Percentiles rank a stretch among this genome's conserved stretches.
phyloP scores from a whole-genome alignment of 2,329 filamentous ascomycete species.

The Ophiocordyceps camponoti-saundersi region DNA sequence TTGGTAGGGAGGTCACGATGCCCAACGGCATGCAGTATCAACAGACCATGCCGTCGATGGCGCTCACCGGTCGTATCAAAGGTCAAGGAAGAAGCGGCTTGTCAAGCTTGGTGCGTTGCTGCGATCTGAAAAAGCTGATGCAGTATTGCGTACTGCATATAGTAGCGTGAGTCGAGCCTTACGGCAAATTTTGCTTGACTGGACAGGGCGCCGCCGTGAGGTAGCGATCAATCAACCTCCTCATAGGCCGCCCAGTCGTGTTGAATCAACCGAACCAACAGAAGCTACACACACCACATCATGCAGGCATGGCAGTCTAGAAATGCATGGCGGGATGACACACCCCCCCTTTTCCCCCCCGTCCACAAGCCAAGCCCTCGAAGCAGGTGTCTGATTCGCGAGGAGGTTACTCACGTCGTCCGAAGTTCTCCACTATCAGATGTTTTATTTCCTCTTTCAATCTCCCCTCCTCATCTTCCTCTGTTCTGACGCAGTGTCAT shows the following conservation, averaged over 20 bases:
- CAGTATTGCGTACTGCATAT: not conserved
- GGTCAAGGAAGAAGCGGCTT: not conserved
- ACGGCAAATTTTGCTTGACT: not conserved
- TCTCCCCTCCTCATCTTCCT: not conserved
- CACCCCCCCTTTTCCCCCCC: not conserved
- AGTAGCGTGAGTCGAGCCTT: not conserved
- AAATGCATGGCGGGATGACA: not conserved
- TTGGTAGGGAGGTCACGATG: slow-evolving; percentile 27
- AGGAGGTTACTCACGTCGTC: not conserved
- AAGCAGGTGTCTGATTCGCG: not conserved
- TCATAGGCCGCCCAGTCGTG: not conserved
- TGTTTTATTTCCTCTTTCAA: not conserved
- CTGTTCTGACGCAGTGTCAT: not conserved
- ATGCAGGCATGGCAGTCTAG: not conserved
- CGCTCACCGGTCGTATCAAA: not conserved
- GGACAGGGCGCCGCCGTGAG: not conserved
- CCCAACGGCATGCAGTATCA: slow-evolving; percentile 25
- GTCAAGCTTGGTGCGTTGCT: not conserved
- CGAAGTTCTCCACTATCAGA: not conserved
- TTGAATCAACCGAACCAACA: not conserved
- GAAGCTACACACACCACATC: not conserved
- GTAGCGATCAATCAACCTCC: not conserved
- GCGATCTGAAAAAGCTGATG: not conserved
- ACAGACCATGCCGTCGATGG: not conserved
- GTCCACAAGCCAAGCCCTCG: not conserved